Evolutionary conservation across 208 protist species (phyloP).

Genomic region (Leishmania mexicana): DNA sequence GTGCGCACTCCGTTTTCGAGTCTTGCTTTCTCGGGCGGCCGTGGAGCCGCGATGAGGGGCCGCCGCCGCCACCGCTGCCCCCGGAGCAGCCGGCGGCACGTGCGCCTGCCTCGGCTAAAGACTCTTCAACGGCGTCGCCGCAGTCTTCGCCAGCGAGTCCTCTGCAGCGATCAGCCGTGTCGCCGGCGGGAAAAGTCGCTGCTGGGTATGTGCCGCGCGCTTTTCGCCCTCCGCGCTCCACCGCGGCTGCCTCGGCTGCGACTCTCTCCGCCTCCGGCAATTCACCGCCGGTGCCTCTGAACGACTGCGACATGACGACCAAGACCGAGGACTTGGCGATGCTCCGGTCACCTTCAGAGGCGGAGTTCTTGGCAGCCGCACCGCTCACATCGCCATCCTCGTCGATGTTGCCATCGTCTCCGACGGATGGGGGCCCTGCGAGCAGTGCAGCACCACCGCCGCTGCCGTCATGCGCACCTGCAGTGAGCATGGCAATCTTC

Average conservation of each 20-base stretch:
- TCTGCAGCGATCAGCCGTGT: neutral
- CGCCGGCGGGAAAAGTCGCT: neutral
- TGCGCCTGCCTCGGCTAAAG: neutral
- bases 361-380: neutral
- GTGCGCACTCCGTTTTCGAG: constrained; percentile 66
- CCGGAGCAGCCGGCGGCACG: neutral
- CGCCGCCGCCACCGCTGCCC: neutral
- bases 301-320: neutral
- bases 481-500: constrained; percentile 7
- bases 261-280: neutral
- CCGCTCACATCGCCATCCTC: neutral
- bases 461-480: constrained; percentile 2
- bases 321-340: neutral
- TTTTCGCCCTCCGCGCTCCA: constrained; percentile 37
- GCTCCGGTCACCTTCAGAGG: neutral
- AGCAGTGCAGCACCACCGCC: neutral
- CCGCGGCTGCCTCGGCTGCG: neutral
- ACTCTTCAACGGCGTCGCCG: neutral
- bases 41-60: constrained; percentile 34
- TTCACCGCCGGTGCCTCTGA: neutral
- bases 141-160: neutral
- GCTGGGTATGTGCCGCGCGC: constrained; percentile 20
- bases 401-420: neutral
- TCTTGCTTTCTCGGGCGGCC: constrained; percentile 56
- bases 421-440: neutral